phyloP scores from a whole-genome alignment of 75 land plant species.

The Cunninghamia lanceolata region DNA sequence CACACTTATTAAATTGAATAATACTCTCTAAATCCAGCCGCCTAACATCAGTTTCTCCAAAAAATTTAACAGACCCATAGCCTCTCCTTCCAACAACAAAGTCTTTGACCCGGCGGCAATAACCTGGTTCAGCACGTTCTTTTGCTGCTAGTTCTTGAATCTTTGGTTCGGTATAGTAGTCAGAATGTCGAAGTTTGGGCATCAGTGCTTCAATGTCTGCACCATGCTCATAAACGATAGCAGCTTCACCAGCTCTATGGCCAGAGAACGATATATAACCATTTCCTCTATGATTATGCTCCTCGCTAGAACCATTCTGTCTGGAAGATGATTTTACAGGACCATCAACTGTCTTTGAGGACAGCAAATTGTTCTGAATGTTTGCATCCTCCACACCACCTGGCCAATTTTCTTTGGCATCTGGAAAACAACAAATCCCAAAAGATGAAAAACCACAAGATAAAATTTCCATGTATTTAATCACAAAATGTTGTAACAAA shows the following conservation, averaged over 20 bases:
- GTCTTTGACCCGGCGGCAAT: constrained; percentile 68
- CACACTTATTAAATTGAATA: constrained; percentile 91
- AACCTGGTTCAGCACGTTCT: constrained; percentile 91
- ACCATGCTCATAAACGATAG: constrained; percentile 90
- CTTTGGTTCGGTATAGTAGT: constrained; percentile 88
- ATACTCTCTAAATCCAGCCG: constrained; percentile 87
- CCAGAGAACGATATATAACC: constrained; percentile 67
- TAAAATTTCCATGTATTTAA: not conserved
- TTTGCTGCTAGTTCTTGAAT: constrained; percentile 92
- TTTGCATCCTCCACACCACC: constrained; percentile 18
- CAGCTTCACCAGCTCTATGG: constrained; percentile 85
- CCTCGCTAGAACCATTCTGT: constrained; percentile 45
- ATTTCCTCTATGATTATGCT: constrained; percentile 48
- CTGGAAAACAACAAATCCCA: constrained; percentile 14
- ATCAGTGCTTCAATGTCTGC: constrained; percentile 84
- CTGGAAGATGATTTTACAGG: constrained; percentile 19
- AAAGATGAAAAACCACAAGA: not conserved
- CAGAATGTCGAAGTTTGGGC: constrained; percentile 86
- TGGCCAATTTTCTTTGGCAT: constrained; percentile 18
- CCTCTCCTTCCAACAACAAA: constrained; percentile 86
- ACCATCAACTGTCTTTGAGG: constrained; percentile 1
- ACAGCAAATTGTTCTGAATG: not conserved
- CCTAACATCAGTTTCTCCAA: constrained; percentile 95
- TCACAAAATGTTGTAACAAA: not conserved
- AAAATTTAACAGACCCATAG: constrained; percentile 78